A percentile compares a stretch with the other conserved stretches of the same genome.
These are phyloP conservation scores for Ceriops tagal DNA, from an alignment of 345 rosid genomes.

Conservation along the genomic window DNA sequence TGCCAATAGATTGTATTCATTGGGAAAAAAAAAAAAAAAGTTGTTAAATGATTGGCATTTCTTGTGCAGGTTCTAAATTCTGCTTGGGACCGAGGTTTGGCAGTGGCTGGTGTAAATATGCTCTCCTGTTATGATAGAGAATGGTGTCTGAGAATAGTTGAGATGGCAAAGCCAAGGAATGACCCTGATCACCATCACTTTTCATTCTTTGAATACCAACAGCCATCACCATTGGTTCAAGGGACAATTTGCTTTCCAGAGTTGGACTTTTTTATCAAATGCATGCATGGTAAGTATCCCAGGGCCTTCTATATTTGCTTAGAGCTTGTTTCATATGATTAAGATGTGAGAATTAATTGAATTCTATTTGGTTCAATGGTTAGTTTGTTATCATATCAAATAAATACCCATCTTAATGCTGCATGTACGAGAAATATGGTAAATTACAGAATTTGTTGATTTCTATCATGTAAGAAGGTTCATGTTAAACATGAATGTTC, in stretches of 20 bases:
- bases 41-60: slow-evolving; percentile 16
- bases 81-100: slow-evolving; percentile 80
- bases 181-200: slow-evolving; percentile 73
- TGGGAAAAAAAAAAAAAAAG: too few species aligned
- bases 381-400: too few species aligned
- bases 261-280: slow-evolving; percentile 65
- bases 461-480: too few species aligned
- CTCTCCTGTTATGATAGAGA: slow-evolving; percentile 72
- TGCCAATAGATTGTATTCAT: too few species aligned
- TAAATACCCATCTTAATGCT: too few species aligned
- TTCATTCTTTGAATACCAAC: slow-evolving; percentile 71
- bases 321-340: neutral
- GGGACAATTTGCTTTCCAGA: slow-evolving; percentile 74
- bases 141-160: slow-evolving; percentile 64
- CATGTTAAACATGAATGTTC: too few species aligned
- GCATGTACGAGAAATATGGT: too few species aligned
- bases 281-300: slow-evolving; percentile 70
- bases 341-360: neutral
- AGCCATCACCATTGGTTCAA: slow-evolving; percentile 67
- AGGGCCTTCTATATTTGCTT: neutral
- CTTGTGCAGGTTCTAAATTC: slow-evolving; percentile 62
- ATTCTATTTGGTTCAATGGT: neutral
- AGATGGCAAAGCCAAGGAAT: slow-evolving; percentile 80
- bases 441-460: too few species aligned
- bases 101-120: slow-evolving; percentile 64